Conservation (phyloP, 441 rosid genomes). For the Cnidoscolus chayamansa region DNA sequence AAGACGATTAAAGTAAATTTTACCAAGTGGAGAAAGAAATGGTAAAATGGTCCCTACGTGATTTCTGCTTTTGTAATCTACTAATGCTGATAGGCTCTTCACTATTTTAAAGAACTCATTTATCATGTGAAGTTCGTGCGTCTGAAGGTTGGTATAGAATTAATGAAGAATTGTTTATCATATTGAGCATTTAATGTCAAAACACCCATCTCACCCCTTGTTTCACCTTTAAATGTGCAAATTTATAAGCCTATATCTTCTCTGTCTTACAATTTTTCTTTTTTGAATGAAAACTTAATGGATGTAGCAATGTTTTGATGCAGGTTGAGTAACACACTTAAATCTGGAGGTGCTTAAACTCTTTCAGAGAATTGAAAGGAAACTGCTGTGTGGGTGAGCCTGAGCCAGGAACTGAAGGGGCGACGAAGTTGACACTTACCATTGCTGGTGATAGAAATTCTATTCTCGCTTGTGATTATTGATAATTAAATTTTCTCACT, state of each 20-base stretch:
- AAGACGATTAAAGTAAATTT: too few relatives aligned
- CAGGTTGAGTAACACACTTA: conserved; percentile 75
- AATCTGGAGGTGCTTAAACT: conserved; percentile 49
- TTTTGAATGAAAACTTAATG: not conserved
- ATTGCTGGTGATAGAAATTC: conserved; percentile 14
- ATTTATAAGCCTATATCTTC: not conserved
- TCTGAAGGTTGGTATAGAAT: too few relatives aligned
- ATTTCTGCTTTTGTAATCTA: too few relatives aligned
- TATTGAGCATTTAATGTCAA: too few relatives aligned
- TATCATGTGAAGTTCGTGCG: too few relatives aligned
- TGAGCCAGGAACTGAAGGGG: not conserved
- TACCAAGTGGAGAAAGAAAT: too few relatives aligned
- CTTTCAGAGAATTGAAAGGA: not conserved
- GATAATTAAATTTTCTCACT: conserved; percentile 18
- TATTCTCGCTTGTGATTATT: conserved; percentile 8
- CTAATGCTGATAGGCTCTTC: too few relatives aligned
- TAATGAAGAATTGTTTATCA: too few relatives aligned
- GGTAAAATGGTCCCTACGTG: too few relatives aligned
- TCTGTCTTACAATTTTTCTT: not conserved
- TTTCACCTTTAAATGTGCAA: not conserved
- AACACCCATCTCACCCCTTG: too few relatives aligned
- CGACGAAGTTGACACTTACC: not conserved
- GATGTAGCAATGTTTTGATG: not conserved
- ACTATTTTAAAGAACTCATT: too few relatives aligned
- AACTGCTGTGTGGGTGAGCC: not conserved